Conservation (phyloP, 768 basidiomycete species). For the Thelephora ganbajun region DNA sequence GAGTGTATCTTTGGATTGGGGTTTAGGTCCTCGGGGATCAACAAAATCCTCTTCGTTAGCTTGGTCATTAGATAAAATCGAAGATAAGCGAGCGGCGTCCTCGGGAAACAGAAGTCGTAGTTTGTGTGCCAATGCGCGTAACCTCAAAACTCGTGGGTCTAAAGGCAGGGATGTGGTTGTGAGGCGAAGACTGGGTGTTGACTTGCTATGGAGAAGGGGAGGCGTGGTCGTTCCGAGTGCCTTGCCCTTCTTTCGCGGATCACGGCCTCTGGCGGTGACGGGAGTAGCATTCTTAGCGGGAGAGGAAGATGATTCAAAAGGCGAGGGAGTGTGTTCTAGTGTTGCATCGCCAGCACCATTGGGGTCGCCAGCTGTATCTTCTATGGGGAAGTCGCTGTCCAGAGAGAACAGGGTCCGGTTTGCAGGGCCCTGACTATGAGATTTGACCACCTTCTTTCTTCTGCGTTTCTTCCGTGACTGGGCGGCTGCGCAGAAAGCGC, state of each 20-base stretch:
- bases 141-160: slow-evolving; percentile 32
- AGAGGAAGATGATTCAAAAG: slow-evolving; percentile 16
- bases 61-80: slow-evolving; percentile 16
- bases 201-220: slow-evolving; percentile 27
- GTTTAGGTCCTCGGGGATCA: slow-evolving; percentile 23
- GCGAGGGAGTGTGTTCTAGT: slow-evolving; percentile 12
- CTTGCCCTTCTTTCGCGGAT: slow-evolving; percentile 3
- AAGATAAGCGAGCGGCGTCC: slow-evolving; percentile 21
- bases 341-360: neutral
- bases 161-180: slow-evolving; percentile 22
- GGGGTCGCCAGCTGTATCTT: neutral
- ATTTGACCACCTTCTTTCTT: slow-evolving; percentile 12
- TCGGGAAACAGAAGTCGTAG: slow-evolving; percentile 43
- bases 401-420: neutral
- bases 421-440: neutral
- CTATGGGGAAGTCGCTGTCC: neutral
- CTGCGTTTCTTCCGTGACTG: slow-evolving; percentile 25
- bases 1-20: slow-evolving; percentile 17
- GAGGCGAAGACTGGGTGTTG: slow-evolving; percentile 31
- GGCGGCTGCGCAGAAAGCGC: slow-evolving; percentile 25
- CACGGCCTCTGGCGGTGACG: slow-evolving; percentile 12
- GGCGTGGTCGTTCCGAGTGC: slow-evolving; percentile 2
- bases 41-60: slow-evolving; percentile 17
- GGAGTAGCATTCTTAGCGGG: slow-evolving; percentile 15
- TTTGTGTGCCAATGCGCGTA: slow-evolving; percentile 42